Evolutionary conservation across 805 yeast genomes (phyloP).

Genomic region (Metschnikowia reukaufii): DNA sequence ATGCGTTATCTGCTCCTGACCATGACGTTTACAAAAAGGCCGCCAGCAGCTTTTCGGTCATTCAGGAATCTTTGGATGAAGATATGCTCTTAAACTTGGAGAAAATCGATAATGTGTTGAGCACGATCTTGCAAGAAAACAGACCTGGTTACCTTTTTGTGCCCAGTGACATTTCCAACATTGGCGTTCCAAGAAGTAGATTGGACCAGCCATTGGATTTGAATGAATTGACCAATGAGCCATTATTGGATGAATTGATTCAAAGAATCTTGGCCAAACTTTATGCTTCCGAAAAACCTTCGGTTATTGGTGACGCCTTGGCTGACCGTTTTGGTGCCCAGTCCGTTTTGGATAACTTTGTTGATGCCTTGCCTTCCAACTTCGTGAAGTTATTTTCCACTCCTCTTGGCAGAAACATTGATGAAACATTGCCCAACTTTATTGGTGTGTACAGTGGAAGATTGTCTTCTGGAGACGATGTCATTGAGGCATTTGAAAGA

Average conservation of each 20-base stretch:
- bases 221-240: slow-evolving; percentile 16
- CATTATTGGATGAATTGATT: slow-evolving; percentile 24
- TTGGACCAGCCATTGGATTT: slow-evolving; percentile 21
- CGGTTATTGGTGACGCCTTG: slow-evolving; percentile 69
- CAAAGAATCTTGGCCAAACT: slow-evolving; percentile 47
- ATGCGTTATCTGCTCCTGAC: slow-evolving; percentile 55
- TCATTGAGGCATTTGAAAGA: slow-evolving; percentile 31
- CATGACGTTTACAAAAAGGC: slow-evolving; percentile 65
- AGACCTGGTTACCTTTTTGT: slow-evolving; percentile 83
- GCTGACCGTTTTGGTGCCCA: slow-evolving; percentile 60
- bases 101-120: slow-evolving; percentile 69
- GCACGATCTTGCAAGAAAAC: slow-evolving; percentile 51
- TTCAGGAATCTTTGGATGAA: slow-evolving; percentile 37
- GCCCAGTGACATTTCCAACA: slow-evolving; percentile 67
- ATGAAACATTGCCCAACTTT: slow-evolving; percentile 65
- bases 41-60: slow-evolving; percentile 57
- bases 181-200: slow-evolving; percentile 24
- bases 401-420: slow-evolving; percentile 68
- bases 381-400: slow-evolving; percentile 53
- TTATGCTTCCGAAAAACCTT: slow-evolving; percentile 56
- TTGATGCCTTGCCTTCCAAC: slow-evolving; percentile 38
- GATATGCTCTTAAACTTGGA: slow-evolving; percentile 30
- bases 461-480: slow-evolving; percentile 34
- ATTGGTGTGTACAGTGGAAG: slow-evolving; percentile 74
- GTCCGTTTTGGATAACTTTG: slow-evolving; percentile 47